Evolutionary conservation across 169 alveolate genomes (phyloP), one percentile per base, ranked within the genome.

Genomic region (Plasmodium chabaudi): DNA sequence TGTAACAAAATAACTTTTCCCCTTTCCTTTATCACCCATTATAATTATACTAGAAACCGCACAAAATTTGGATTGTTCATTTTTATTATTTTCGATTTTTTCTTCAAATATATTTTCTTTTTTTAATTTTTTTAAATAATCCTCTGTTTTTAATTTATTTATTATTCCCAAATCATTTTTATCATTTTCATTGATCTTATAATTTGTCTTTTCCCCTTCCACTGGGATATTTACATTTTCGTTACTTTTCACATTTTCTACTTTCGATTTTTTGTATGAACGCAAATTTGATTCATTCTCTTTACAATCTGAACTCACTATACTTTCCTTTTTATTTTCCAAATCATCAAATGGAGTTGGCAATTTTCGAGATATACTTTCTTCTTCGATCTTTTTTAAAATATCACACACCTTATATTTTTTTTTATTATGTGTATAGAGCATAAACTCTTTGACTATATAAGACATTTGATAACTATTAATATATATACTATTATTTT

Each of bases 1-100:
- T 42, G 65, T 77, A 42, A 39, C 57, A 9, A 77, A 44, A 44
- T 63, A 57, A 49, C 88, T 77, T 56, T 77, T 77, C 0, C 88
- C 88, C 47, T 77, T 77, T 2, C 75, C 75, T 44, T 77, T 77
- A 44, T 77, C 77, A 6, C 88, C 88, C 59, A 77, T 77, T 39
- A 77, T 0, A 55, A 53, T 63, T 7, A 64, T 21, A 68, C 88
- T 77, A 15, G 39, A 53, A 51, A 57, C 46, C 34, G 21, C 55
- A 44, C 4, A 10, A 12, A 0, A n/a, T 39, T 15, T 34, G 1
- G 42, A 34, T 4, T n/a, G 25, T 13, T 17, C 21, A 12, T 49
- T 72, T 59, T 17, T 25, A 21, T 72, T 55, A 63, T 39, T 17
- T n/a, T 15, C 7, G 9, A 34, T 25, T 9, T 72, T 57, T 19